These are phyloP conservation scores for Arthrinium phaeospermum DNA, from an alignment of 2,329 filamentous ascomycete species.

Conservation along the genomic window DNA sequence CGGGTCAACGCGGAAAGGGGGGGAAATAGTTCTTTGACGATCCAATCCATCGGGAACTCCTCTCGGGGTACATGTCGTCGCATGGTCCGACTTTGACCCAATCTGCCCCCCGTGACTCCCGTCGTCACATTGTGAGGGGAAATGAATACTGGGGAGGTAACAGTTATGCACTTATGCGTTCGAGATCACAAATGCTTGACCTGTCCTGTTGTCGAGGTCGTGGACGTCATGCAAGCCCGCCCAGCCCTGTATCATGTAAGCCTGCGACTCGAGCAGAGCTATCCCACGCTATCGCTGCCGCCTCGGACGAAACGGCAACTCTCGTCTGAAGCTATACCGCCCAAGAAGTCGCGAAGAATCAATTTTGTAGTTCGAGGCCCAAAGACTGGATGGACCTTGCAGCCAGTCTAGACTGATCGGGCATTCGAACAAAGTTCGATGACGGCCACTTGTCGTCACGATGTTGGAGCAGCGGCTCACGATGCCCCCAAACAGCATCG, in stretches of 20 bases:
- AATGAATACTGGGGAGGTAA: slow-evolving; percentile 1
- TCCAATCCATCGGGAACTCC: slow-evolving; percentile 9
- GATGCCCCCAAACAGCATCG: neutral
- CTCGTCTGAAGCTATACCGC: neutral
- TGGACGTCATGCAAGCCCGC: neutral
- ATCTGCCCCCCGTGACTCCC: neutral
- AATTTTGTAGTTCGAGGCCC: neutral
- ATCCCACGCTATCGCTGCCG: neutral
- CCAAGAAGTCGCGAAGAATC: neutral
- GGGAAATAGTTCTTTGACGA: slow-evolving; percentile 8
- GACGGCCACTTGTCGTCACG: slow-evolving; percentile 10
- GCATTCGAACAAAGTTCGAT: neutral
- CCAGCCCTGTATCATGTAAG: neutral
- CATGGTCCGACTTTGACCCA: neutral
- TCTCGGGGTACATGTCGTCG: neutral
- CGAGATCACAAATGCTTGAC: neutral
- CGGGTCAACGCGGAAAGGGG: slow-evolving; percentile 12
- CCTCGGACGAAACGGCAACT: neutral
- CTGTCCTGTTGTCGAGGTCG: neutral
- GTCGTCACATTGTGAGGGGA: neutral
- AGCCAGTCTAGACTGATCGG: neutral
- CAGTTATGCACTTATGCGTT: slow-evolving; percentile 4
- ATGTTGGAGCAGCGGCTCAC: slow-evolving; percentile 8
- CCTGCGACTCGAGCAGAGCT: neutral
- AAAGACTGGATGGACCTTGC: neutral